These are phyloP conservation scores for Apiotrichum gracile DNA, from an alignment of 1,284 basidiomycete species.

Conservation along the genomic window DNA sequence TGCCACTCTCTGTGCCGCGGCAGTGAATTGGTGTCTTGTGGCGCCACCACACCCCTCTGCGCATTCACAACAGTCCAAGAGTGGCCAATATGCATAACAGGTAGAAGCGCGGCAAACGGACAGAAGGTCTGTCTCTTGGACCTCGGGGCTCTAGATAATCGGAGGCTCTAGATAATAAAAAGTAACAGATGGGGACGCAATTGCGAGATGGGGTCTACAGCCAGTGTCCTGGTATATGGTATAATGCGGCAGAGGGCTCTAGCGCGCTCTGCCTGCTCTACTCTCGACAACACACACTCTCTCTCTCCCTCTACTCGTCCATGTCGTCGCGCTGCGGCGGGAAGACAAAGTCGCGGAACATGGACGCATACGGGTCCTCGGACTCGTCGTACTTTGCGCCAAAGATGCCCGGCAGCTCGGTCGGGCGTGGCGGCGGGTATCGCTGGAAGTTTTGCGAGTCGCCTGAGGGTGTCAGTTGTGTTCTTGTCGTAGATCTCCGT, in stretches of 20 bases:
- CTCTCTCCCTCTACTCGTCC: background rate
- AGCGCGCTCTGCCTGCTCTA: too few species aligned
- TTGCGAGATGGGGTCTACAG: background rate
- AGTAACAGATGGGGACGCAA: background rate
- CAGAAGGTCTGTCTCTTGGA: too few species aligned
- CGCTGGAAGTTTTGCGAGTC: conserved; percentile 49
- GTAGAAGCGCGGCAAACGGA: background rate
- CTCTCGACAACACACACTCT: too few species aligned
- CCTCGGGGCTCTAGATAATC: too few species aligned
- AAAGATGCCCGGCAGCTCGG: conserved; percentile 47
- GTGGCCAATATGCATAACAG: background rate
- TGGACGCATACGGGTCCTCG: conserved; percentile 37
- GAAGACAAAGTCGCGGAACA: conserved; percentile 41
- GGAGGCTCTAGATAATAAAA: too few species aligned
- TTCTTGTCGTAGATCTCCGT: background rate
- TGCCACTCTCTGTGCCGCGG: too few species aligned
- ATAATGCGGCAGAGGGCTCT: too few species aligned
- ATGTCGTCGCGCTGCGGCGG: conserved; percentile 10
- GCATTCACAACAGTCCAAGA: background rate
- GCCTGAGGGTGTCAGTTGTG: conserved; percentile 23
- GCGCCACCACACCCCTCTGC: too few species aligned
- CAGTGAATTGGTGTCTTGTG: too few species aligned
- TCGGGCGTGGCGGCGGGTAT: conserved; percentile 45
- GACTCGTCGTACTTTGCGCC: conserved; percentile 35
- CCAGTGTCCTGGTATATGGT: too few species aligned